Evolutionary conservation across 2,329 filamentous ascomycete genomes (phyloP).

Genomic region (Colletotrichum aenigma): DNA sequence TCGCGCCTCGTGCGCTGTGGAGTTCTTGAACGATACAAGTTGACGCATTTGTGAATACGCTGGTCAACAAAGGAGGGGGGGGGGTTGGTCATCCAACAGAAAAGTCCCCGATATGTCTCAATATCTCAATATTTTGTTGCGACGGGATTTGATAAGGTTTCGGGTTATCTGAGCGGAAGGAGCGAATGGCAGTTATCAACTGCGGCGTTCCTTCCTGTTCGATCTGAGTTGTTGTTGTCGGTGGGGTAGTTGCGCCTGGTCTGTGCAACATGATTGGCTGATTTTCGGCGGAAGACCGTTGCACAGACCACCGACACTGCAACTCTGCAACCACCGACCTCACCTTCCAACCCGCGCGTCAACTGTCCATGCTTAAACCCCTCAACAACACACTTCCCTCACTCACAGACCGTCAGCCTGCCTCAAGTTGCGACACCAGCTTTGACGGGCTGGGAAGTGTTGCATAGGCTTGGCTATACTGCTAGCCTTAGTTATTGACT

Average conservation of each 20-base stretch:
- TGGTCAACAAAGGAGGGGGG: neutral
- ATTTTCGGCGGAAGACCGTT: neutral
- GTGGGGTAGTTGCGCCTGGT: neutral
- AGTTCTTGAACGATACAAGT: too few species aligned
- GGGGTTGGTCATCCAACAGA: too few species aligned
- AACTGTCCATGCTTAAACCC: neutral
- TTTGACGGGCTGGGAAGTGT: neutral
- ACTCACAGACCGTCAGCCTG: neutral
- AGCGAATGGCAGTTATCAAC: neutral
- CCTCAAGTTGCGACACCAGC: neutral
- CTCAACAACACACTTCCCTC: neutral
- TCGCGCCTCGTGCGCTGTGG: too few species aligned
- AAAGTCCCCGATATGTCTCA: too few species aligned
- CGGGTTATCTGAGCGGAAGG: neutral
- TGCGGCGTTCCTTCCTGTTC: neutral
- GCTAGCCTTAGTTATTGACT: neutral
- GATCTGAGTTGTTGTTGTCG: neutral
- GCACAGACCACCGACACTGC: neutral
- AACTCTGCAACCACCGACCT: neutral
- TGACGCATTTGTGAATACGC: too few species aligned
- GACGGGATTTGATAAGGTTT: neutral
- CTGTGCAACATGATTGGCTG: neutral
- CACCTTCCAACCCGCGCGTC: neutral
- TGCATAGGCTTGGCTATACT: neutral
- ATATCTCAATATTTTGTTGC: neutral